Evolutionary conservation across 345 rosid genomes (phyloP), one percentile per base, ranked within the genome.

Genomic region (Fremontodendron californicum): DNA sequence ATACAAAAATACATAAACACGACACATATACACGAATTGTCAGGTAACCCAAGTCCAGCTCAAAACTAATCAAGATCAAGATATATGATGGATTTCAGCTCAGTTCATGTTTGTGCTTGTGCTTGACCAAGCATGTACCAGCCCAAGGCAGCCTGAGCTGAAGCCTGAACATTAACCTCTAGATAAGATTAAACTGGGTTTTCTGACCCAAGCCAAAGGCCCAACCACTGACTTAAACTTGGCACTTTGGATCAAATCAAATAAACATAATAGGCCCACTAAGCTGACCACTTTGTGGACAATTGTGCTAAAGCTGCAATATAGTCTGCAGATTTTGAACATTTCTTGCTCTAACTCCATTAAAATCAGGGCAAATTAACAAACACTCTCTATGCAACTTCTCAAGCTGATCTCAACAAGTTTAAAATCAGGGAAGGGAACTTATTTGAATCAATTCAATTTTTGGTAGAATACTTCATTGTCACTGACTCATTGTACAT

Each of bases 331-430:
- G 60, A 71, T 33, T 48, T 71, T 71, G 60, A 49, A 71, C 43
- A 31, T 71, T n/a, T 71, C 57, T 48, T 48, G 12, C 25, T 3
- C 74, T n/a, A 71, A 33, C 29, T 48, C 60, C 74, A 71, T 71
- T 27, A 31, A 71, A 71, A 49, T 49, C 42, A 48, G 42, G 12
- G 58, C 8, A 49, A 7, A 31, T 71, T 19, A 48, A 70, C 12
- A 27, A 42, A 6, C 15, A 12, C 21, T 11, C 74, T 27, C 23
- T 3, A 16, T 46, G 40, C 57, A 46, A 69, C 42, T 70, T 48
- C 9, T 31, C 42, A 48, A 29, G 40, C 58, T 16, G 9, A 70
- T 70, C 6, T 46, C 57, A 27, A 46, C 73, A 42, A 67, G 71
- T 67, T 25, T 23, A 4, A 6, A 42, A 23, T 23, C 31, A 57